Evolutionary conservation across 2,329 filamentous ascomycete species (phyloP), one percentile per base, ranked within the genome.

Genomic region (Fusarium verticillioides): DNA sequence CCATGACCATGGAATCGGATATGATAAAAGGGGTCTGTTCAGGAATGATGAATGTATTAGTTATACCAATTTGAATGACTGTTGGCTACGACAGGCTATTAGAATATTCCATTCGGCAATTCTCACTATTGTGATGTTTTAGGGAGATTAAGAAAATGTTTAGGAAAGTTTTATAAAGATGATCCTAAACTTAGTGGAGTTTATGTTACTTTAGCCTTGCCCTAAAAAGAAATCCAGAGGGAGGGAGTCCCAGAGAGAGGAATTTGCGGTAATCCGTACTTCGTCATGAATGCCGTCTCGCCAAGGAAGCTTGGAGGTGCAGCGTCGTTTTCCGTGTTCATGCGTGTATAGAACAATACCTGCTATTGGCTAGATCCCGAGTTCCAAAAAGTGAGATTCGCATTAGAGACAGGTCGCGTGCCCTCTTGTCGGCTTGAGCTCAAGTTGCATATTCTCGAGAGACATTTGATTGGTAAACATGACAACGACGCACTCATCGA

Each of bases 21-120:
- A 53, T 56, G 64, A 68, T 61, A 54, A 19, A 53, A 53, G 50
- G 52, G 18, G 57, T 54, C 16, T 40, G 59, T 57, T 57, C 23
- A 62, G 52, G 57, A 47, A 62, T 61, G 63, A 40, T 39, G 52
- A 30, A 54, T 68, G 28, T 61, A 57, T 58, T 64, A 53, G 61
- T 54, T 75, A 74, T 75, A 77, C 74, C 67, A 77, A 77, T 76
- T 75, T 75, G 63, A 72, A 68, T 66, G 46, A 39, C 61, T 69
- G 57, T 58, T 49, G 65, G 60, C 44, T 66, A 63, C 21, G 57
- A 28, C 56, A 49, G 32, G 9, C 15, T 59, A 39, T 59, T 37
- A 30, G 23, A 39, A 59, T 32, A 39, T 28, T 18, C 30, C 7
- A 12, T 52, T 36, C 18, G n/a, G 18, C 18, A 8, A 39, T 28